A percentile compares a stretch with the other conserved stretches of the same genome.
Conservation (phyloP, 805 yeast genomes). For the Candida maris region DNA sequence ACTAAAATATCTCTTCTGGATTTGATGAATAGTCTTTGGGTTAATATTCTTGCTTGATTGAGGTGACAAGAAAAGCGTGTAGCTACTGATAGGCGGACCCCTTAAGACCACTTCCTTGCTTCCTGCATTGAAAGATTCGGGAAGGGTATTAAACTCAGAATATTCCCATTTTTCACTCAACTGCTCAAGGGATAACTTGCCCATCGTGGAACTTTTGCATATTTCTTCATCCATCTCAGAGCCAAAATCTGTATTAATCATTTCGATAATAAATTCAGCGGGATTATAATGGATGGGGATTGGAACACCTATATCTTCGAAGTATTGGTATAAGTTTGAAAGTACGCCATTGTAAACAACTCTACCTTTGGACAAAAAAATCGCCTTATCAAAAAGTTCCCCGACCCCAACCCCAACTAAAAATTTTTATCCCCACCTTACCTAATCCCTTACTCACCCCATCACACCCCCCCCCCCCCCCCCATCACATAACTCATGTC, state of each 20-base stretch:
- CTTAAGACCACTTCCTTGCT: too few species aligned
- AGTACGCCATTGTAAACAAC: slow-evolving; percentile 1
- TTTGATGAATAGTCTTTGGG: slow-evolving; percentile 30
- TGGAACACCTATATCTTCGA: slow-evolving; percentile 17
- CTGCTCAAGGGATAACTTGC: too few species aligned
- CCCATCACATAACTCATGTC: too few species aligned
- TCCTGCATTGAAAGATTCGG: too few species aligned
- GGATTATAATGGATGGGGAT: slow-evolving; percentile 4
- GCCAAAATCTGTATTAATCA: slow-evolving; percentile 2
- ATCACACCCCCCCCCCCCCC: too few species aligned
- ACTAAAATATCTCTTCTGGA: slow-evolving; percentile 35
- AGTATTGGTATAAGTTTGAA: slow-evolving; percentile 1
- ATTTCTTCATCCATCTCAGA: too few species aligned
- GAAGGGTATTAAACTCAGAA: too few species aligned
- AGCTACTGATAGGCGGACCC: not conserved
- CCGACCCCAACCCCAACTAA: too few species aligned
- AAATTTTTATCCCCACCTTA: too few species aligned
- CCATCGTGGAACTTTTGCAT: too few species aligned
- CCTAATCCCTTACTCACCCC: too few species aligned
- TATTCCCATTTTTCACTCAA: too few species aligned
- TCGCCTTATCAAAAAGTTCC: slow-evolving; percentile 15
- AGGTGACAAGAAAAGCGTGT: not conserved
- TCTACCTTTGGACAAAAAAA: slow-evolving; percentile 2
- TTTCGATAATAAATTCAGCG: slow-evolving; percentile 5
- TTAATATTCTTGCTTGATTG: slow-evolving; percentile 13